phyloP scores from a whole-genome alignment of 2,329 filamentous ascomycete species.

The Botrytis paeoniae region DNA sequence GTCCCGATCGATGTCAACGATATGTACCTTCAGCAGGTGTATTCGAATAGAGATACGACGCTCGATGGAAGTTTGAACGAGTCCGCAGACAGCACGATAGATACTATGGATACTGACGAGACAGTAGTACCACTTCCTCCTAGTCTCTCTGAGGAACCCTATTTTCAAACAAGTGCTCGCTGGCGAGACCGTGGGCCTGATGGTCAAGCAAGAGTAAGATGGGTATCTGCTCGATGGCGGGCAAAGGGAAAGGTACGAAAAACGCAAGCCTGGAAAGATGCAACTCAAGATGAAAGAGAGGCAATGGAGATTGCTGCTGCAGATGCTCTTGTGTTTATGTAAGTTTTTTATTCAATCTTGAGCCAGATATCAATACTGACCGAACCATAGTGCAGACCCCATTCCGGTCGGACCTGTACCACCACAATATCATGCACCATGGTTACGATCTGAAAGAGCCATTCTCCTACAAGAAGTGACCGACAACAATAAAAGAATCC shows the following conservation, averaged over 20 bases:
- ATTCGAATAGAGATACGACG: neutral
- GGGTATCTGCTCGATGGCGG: neutral
- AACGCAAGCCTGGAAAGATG: neutral
- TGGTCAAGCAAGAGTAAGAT: neutral
- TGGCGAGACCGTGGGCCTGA: neutral
- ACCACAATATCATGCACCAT: neutral
- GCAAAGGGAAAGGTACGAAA: neutral
- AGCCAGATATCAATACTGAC: neutral
- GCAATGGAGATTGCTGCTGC: neutral
- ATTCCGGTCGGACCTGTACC: neutral
- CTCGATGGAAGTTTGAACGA: neutral
- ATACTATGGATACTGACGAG: neutral
- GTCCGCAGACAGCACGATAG: neutral
- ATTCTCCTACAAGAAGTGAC: neutral
- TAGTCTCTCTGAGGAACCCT: neutral
- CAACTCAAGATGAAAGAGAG: neutral
- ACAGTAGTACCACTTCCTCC: neutral
- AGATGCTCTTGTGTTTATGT: neutral
- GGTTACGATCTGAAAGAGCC: neutral
- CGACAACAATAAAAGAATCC: neutral
- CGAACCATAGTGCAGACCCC: neutral
- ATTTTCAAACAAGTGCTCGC: neutral
- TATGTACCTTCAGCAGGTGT: neutral
- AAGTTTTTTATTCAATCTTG: neutral
- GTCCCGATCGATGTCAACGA: neutral